phyloP scores from a whole-genome alignment of 2,329 filamentous ascomycete genomes.

The Scopulariopsis brevicaulis region DNA sequence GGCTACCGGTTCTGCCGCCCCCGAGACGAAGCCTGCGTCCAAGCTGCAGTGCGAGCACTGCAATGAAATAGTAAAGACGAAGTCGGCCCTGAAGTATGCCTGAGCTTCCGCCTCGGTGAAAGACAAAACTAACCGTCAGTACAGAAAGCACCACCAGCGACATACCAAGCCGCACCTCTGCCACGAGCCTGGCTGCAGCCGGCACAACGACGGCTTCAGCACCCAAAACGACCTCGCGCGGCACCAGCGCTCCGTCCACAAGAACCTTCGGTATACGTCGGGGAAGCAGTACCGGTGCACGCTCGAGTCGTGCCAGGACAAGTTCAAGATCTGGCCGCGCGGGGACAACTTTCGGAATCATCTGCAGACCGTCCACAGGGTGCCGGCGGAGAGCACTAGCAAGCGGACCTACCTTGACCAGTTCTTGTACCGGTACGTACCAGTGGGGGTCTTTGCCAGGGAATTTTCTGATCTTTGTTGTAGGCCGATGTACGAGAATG shows the following conservation, averaged over 20 bases:
- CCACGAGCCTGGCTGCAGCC: constrained; percentile 37
- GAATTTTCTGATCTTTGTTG: neutral
- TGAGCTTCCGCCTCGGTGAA: neutral
- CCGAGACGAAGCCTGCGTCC: neutral
- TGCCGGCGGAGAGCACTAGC: constrained; percentile 14
- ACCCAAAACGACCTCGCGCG: constrained; percentile 74
- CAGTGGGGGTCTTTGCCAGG: neutral
- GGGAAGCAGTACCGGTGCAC: constrained; percentile 49
- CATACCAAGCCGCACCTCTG: constrained; percentile 62
- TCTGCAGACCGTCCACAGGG: constrained; percentile 54
- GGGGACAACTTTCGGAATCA: constrained; percentile 83
- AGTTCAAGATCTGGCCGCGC: constrained; percentile 62
- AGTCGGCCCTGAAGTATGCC: neutral
- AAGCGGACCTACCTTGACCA: constrained; percentile 5
- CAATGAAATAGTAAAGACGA: neutral
- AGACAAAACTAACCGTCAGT: neutral
- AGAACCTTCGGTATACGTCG: constrained; percentile 24
- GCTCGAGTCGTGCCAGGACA: constrained; percentile 38
- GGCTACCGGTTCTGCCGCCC: neutral
- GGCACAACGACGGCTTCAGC: constrained; percentile 51
- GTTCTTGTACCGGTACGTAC: constrained; percentile 6
- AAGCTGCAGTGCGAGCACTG: neutral
- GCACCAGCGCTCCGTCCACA: constrained; percentile 64
- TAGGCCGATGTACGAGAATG: neutral
- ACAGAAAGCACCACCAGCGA: constrained; percentile 62